Evolutionary conservation across 805 yeast genomes (phyloP), one percentile per base, ranked within the genome.

Genomic region (Candida coquimbonensis): DNA sequence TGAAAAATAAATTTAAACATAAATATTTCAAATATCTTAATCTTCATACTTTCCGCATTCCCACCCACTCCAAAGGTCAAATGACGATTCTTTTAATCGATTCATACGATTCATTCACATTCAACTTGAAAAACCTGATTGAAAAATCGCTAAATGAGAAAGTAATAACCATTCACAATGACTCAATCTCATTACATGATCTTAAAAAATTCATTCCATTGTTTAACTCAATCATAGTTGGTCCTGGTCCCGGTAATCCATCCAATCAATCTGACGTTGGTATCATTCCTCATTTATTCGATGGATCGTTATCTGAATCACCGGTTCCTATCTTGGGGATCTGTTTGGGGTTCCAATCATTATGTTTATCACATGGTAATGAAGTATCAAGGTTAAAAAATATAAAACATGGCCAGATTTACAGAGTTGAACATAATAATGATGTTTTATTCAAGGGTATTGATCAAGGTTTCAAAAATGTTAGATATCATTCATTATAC

Each of bases 211-310:
- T 74, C 47, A 57, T 87, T 17, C 68, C 72, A 0, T 57, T 68
- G 8, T 80, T 87, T 53, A 87, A 85, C 47, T 88, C 88, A 32
- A 70, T 93, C 3, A 79, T 93, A 0, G 73, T 93, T 9, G 99
- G 99, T 0, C 99, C 99, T 0, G 99, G 99, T 0, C 99, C 99
- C 0, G 99, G 99, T 0, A 79, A 86, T 54, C 99, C 99, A 0
- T 63, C 66, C 1, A 66, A 68, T 54, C 57, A 73, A 5, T 34
- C 59, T 2, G 97, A 90, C 56, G 77, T 83, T 27, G 96, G 96
- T 0, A 73, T 88, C 11, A 77, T 90, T 14, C 76, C 80, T 0
- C 63, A 64, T 8, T 48, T 90, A 52, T 83, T 77, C 74, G 47
- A 64, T 50, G 49, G 55, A 25, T 55, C 60, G 7, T 56, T 57